Conservation (phyloP, 495 filamentous ascomycete species). For the Bacidia gigantensis region DNA sequence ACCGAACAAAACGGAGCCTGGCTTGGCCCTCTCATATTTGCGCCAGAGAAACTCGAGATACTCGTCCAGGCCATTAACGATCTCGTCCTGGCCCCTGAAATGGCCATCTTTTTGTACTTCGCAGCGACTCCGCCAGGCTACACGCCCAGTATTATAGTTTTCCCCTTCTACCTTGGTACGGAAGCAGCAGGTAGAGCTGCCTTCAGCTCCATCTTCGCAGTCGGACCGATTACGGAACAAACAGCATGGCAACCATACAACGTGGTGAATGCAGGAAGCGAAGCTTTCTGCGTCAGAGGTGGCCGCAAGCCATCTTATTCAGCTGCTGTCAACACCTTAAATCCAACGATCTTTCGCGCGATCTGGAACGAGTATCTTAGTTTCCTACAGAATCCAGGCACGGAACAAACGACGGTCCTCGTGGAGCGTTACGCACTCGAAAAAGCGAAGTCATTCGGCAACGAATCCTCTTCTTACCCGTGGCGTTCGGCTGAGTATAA, state of each 20-base stretch:
- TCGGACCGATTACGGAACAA: slow-evolving; percentile 21
- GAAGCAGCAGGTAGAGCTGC: slow-evolving; percentile 11
- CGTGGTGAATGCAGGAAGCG: slow-evolving; percentile 18
- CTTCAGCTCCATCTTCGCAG: slow-evolving; percentile 18
- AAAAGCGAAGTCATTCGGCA: background rate
- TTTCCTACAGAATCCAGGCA: slow-evolving; percentile 9
- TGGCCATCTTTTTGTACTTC: slow-evolving; percentile 14
- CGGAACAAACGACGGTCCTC: slow-evolving; percentile 3
- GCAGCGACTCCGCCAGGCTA: slow-evolving; percentile 7
- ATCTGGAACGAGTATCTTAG: slow-evolving; percentile 9
- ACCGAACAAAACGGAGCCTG: slow-evolving; percentile 19
- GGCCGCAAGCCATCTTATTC: slow-evolving; percentile 23
- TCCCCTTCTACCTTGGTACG: slow-evolving; percentile 18
- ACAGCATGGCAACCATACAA: slow-evolving; percentile 19
- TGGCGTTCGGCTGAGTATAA: background rate
- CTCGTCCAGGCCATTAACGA: slow-evolving; percentile 12
- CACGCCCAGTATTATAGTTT: slow-evolving; percentile 13
- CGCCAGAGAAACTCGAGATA: slow-evolving; percentile 5
- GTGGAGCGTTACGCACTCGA: slow-evolving; percentile 10
- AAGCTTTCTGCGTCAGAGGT: slow-evolving; percentile 22
- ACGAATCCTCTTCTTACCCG: background rate
- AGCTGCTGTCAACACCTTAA: slow-evolving; percentile 16
- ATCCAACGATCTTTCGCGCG: slow-evolving; percentile 11
- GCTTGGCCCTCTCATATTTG: slow-evolving; percentile 13
- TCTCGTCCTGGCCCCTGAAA: slow-evolving; percentile 9